Percentiles rank a stretch among this genome's conserved stretches.
phyloP scores from a whole-genome alignment of 2,329 filamentous ascomycete species.

The Canariomyces notabilis region DNA sequence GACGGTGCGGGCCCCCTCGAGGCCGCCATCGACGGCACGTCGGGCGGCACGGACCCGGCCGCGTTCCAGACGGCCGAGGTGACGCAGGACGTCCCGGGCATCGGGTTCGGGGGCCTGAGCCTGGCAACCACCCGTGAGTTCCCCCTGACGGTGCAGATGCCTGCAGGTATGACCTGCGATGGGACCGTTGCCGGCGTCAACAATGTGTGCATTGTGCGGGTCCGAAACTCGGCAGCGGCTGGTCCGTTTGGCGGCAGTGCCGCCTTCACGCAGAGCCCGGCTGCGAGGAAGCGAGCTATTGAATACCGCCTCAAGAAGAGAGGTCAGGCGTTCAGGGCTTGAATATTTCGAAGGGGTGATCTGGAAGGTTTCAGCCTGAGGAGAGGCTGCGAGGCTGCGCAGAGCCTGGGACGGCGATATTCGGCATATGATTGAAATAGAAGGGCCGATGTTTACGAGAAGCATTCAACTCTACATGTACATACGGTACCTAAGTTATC shows the following conservation, averaged over 20 bases:
- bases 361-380: too few species aligned
- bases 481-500: too few species aligned
- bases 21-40: slow-evolving; percentile 57
- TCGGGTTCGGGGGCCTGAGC: slow-evolving; percentile 52
- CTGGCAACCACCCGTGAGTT: slow-evolving; percentile 58
- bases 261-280: slow-evolving; percentile 57
- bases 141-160: slow-evolving; percentile 60
- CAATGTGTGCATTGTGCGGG: slow-evolving; percentile 61
- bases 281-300: slow-evolving; percentile 57
- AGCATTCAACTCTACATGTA: too few species aligned
- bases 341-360: too few species aligned
- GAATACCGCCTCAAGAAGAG: slow-evolving; percentile 44
- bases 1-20: slow-evolving; percentile 62
- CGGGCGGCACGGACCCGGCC: slow-evolving; percentile 53
- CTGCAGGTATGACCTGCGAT: slow-evolving; percentile 61
- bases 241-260: slow-evolving; percentile 64
- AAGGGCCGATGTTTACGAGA: too few species aligned
- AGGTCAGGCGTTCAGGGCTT: slow-evolving; percentile 15
- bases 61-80: slow-evolving; percentile 58
- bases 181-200: slow-evolving; percentile 52
- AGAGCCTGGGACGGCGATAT: too few species aligned
- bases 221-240: slow-evolving; percentile 57
- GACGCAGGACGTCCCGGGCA: slow-evolving; percentile 56
- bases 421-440: too few species aligned
- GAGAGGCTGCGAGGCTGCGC: too few species aligned